Evolutionary conservation across 1,139 yeast genomes (phyloP).

Genomic region (Candida pseudoviswanathii): DNA sequence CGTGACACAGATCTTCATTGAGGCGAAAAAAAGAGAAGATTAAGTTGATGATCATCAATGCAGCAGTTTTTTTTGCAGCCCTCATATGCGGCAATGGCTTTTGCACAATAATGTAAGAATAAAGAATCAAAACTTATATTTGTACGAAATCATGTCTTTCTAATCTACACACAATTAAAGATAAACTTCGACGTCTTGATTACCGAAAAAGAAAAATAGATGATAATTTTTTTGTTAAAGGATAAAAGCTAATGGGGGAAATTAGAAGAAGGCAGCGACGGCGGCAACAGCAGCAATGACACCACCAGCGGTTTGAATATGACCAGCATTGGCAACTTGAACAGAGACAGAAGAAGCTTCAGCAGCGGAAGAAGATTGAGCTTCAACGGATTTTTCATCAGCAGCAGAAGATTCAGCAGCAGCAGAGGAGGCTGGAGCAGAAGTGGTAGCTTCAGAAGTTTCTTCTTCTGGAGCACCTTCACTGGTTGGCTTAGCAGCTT

Average conservation of each 20-base stretch:
- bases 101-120: too few relatives aligned
- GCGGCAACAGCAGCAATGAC: slow-evolving; percentile 16
- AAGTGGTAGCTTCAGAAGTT: slow-evolving; percentile 9
- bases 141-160: too few relatives aligned
- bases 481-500: slow-evolving; percentile 5
- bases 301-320: slow-evolving; percentile 15
- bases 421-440: slow-evolving; percentile 7
- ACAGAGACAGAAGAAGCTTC: slow-evolving; percentile 8
- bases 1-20: too few relatives aligned
- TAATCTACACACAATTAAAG: too few relatives aligned
- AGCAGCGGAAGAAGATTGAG: slow-evolving; percentile 6
- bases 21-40: too few relatives aligned
- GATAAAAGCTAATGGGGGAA: background rate
- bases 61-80: too few relatives aligned
- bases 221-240: too few relatives aligned
- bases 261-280: slow-evolving; percentile 11
- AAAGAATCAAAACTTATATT: too few relatives aligned
- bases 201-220: too few relatives aligned
- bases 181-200: too few relatives aligned
- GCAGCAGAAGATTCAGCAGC: slow-evolving; percentile 6
- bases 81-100: too few relatives aligned
- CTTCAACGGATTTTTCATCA: background rate
- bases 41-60: too few relatives aligned
- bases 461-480: slow-evolving; percentile 8
- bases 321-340: slow-evolving; percentile 11